phyloP scores from a whole-genome alignment of 106 monocot species.

The Phalaenopsis aphrodite region DNA sequence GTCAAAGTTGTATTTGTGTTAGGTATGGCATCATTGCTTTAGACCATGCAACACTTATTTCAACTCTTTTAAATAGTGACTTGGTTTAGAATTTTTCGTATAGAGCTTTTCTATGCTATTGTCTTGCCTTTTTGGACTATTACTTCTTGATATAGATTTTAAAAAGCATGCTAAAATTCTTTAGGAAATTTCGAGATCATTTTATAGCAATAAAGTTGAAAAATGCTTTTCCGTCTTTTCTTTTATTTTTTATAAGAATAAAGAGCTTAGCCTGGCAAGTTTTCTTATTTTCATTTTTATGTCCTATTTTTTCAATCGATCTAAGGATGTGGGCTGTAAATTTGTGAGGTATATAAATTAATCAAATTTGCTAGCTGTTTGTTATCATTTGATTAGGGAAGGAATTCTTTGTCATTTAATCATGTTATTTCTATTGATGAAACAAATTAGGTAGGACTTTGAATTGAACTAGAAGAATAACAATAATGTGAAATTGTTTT shows the following conservation, averaged over 20 bases:
- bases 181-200: background rate
- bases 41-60: background rate
- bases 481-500: background rate
- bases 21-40: background rate
- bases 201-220: background rate
- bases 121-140: background rate
- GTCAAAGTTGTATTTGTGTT: conserved; percentile 5
- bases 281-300: background rate
- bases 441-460: background rate
- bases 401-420: background rate
- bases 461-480: background rate
- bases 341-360: background rate
- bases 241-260: background rate
- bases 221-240: background rate
- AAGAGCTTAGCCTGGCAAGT: background rate
- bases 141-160: background rate
- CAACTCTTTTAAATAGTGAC: background rate
- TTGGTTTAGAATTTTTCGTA: background rate
- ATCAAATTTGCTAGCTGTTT: background rate
- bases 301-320: background rate
- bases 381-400: background rate
- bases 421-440: background rate
- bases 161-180: background rate
- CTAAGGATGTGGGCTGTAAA: background rate
- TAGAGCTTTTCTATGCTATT: background rate